Base-by-base conservation (phyloP, 2,329 filamentous ascomycete genomes). In the Colletotrichum magnum region DNA sequence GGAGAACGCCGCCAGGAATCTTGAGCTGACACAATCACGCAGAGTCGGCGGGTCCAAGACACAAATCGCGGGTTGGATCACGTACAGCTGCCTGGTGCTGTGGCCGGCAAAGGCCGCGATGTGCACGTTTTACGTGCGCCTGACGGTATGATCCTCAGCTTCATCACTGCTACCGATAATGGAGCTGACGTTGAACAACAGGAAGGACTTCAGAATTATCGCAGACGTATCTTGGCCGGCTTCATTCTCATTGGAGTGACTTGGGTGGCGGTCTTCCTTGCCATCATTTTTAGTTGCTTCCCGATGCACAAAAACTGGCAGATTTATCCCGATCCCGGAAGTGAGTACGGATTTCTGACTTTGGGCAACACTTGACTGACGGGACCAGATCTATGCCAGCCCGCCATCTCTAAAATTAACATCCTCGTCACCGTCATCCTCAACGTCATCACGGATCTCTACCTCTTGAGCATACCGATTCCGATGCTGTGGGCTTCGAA, bases 71-170 rank as follows among this genome's bases (percentile, higher is more conserved):
- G 87, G 87, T 7, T 87, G 86, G 84, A 79, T 81, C 5, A 75
- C 84, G 21, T 89, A 89, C 62, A 82, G 82, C 0, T 77, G 83
- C 0, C 28, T 64, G 2, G 74, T 87, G 1, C 72, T 89, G 1
- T 89, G 87, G 87, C 71, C 83, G 6, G 73, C 88, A 69, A 89
- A 89, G 74, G 75, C 79, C 2, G 87, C 85, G 68, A 83, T 87
- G 79, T 81, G 83, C 10, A 78, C 86, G 41, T 88, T 86, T 72
- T 88, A 88, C 74, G 79, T 81, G 12, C 80, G 87, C 58, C 77
- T 89, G 16, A 87, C 84, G 75, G 69, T 86, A 72, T 18, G 77
- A 18, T 10, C 16, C 13, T 7, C 41, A 2, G 21, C 16, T 24
- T 5, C 18, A 4, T 9, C 15, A 1, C 2, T 9, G 7, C 15